phyloP scores from a whole-genome alignment of 208 protist genomes.

The Kentomonas sorsogonicus region DNA sequence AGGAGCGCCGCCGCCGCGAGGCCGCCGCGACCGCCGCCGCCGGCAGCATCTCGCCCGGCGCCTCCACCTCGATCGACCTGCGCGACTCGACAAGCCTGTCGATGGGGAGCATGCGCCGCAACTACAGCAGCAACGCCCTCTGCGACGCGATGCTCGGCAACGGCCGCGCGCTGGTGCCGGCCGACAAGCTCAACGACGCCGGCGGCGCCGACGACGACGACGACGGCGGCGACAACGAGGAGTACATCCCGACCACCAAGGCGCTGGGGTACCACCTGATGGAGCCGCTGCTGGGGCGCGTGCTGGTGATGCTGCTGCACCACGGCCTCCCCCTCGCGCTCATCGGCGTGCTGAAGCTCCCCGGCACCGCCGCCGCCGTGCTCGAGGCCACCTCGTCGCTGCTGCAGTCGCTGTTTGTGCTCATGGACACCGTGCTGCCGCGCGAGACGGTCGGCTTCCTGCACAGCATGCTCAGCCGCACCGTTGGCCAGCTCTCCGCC shows the following conservation, averaged over 20 bases:
- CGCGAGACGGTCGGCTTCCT: slow-evolving; percentile 58
- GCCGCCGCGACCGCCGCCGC: slow-evolving; percentile 11
- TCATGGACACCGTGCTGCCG: slow-evolving; percentile 86
- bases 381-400: slow-evolving; percentile 52
- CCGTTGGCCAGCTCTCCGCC: slow-evolving; percentile 54
- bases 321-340: slow-evolving; percentile 84
- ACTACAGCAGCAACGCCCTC: slow-evolving; percentile 15
- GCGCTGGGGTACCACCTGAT: slow-evolving; percentile 80
- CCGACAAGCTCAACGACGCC: slow-evolving; percentile 2
- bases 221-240: slow-evolving; percentile 14
- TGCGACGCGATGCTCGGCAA: slow-evolving; percentile 18
- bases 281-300: slow-evolving; percentile 67
- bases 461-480: slow-evolving; percentile 73
- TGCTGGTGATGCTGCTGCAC: slow-evolving; percentile 67
- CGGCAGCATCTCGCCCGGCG: slow-evolving; percentile 5
- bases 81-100: slow-evolving; percentile 10
- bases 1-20: slow-evolving; percentile 38
- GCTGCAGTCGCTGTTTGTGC: slow-evolving; percentile 77
- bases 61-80: background rate
- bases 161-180: slow-evolving; percentile 2
- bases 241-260: slow-evolving; percentile 78
- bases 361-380: slow-evolving; percentile 37
- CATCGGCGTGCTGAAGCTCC: slow-evolving; percentile 52
- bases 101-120: slow-evolving; percentile 19
- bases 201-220: background rate